A percentile compares a stretch with the other conserved stretches of the same genome.
These are phyloP conservation scores for Chalciporus piperatus DNA, from an alignment of 768 basidiomycete species.

Conservation along the genomic window DNA sequence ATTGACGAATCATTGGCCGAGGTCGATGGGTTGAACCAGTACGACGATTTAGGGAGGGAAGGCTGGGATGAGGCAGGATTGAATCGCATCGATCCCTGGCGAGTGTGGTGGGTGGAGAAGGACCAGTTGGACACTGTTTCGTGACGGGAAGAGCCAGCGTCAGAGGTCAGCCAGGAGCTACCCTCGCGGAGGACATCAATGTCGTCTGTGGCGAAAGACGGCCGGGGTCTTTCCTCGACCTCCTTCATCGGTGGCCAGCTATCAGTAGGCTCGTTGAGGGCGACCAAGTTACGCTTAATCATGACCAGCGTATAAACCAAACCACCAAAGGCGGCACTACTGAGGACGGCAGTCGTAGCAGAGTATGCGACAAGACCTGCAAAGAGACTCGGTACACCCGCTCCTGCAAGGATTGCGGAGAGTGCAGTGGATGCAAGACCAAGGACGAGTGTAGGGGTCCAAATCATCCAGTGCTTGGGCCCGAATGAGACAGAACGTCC, in stretches of 20 bases:
- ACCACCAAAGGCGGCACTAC: conserved; percentile 52
- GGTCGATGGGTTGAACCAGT: conserved; percentile 56
- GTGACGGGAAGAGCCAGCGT: conserved; percentile 47
- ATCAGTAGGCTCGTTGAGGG: conserved; percentile 49
- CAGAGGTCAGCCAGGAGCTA: conserved; percentile 79
- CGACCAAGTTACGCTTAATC: conserved; percentile 62
- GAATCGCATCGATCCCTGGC: conserved; percentile 12
- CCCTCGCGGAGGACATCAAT: conserved; percentile 72
- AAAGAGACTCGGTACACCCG: conserved; percentile 54
- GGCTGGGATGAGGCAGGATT: conserved; percentile 26
- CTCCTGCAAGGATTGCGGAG: conserved; percentile 55
- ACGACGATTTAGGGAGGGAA: conserved; percentile 51
- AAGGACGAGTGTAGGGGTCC: conserved; percentile 60
- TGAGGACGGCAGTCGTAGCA: conserved; percentile 47
- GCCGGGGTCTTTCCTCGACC: conserved; percentile 52
- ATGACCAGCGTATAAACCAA: conserved; percentile 60
- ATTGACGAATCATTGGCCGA: conserved; percentile 42
- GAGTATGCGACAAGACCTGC: conserved; percentile 61
- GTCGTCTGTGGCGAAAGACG: conserved; percentile 69
- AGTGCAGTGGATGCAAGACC: conserved; percentile 55
- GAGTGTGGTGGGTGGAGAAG: conserved; percentile 65
- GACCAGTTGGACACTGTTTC: conserved; percentile 69
- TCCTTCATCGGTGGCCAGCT: conserved; percentile 60
- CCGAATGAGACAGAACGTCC: conserved; percentile 71
- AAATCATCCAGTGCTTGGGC: conserved; percentile 68